Evolutionary conservation across 306 rosid genomes (phyloP).

Genomic region (Fragaria iinumae): DNA sequence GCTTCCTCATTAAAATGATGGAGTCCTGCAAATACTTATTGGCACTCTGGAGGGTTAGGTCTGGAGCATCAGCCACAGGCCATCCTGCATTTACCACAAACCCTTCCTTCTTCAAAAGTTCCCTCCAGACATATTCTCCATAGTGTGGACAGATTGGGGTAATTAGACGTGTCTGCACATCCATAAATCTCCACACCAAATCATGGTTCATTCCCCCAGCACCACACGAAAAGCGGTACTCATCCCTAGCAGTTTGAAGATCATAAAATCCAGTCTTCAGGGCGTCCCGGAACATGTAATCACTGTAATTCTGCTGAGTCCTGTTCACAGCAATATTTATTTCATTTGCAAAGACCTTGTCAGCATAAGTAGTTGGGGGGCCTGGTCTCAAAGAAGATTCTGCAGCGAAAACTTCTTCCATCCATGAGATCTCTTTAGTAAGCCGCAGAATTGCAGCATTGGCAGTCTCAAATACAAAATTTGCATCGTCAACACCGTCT

Average conservation of each 20-base stretch:
- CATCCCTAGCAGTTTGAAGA: slow-evolving; percentile 89
- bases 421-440: slow-evolving; percentile 84
- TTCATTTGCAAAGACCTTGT: slow-evolving; percentile 78
- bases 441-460: slow-evolving; percentile 85
- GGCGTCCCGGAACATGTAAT: slow-evolving; percentile 82
- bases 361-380: slow-evolving; percentile 78
- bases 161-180: slow-evolving; percentile 87
- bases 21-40: slow-evolving; percentile 88
- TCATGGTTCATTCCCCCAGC: slow-evolving; percentile 69
- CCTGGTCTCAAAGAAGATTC: slow-evolving; percentile 70
- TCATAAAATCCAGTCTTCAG: slow-evolving; percentile 87
- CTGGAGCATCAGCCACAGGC: slow-evolving; percentile 73
- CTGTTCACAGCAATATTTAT: slow-evolving; percentile 69
- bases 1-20: slow-evolving; percentile 75
- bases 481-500: slow-evolving; percentile 94
- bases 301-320: slow-evolving; percentile 71
- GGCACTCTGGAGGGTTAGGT: slow-evolving; percentile 69
- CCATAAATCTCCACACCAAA: slow-evolving; percentile 77
- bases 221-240: slow-evolving; percentile 84
- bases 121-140: slow-evolving; percentile 84
- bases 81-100: slow-evolving; percentile 85
- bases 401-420: slow-evolving; percentile 66
- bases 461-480: slow-evolving; percentile 88
- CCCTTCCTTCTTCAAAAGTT: slow-evolving; percentile 74
- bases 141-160: slow-evolving; percentile 94